Evolutionary conservation across 345 rosid species (phyloP), one percentile per base, ranked within the genome.

Genomic region (Cardiospermum halicacabum): DNA sequence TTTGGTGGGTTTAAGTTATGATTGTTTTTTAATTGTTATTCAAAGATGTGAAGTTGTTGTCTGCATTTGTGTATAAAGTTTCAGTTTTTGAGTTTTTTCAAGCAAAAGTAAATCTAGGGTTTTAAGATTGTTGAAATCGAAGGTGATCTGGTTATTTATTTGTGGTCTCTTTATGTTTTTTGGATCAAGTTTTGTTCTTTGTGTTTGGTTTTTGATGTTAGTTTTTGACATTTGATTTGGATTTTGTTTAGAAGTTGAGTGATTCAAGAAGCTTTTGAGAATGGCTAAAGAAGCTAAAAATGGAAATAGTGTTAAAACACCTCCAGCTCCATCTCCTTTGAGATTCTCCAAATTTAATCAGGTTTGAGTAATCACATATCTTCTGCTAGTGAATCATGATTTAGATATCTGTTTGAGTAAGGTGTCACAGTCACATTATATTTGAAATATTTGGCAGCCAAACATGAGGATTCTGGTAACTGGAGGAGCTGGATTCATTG

Each of bases 401-500:
- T 53, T 51, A 28, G 12, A 55, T 34, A 1, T 11, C 21, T 32
- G n/a, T n/a, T n/a, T n/a, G n/a, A n/a, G n/a, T n/a, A n/a, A n/a
- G n/a, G n/a, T n/a, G n/a, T n/a, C n/a, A n/a, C n/a, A n/a, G n/a
- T n/a, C n/a, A n/a, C n/a, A n/a, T n/a, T n/a, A n/a, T 37, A 47
- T 63, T 24, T 43, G 28, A 31, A 65, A 43, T 27, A 71, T 74
- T 70, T 73, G 60, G 72, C 82, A 94, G 99, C 73, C 99, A 28
- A 94, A 91, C 70, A 88, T 89, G 97, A 87, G 99, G 66, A 94
- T 94, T 74, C 74, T 94, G 83, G 77, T 94, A 28, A 80, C 92
- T 11, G 99, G 99, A 66, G 99, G 99, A 74, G 99, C 99, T 75
- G 97, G 99, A 19, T 94, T 89, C 79, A 94, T 94, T 22, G 99